Conservation (phyloP, 208 protist species). For the Wallacemonas sp. region DNA sequence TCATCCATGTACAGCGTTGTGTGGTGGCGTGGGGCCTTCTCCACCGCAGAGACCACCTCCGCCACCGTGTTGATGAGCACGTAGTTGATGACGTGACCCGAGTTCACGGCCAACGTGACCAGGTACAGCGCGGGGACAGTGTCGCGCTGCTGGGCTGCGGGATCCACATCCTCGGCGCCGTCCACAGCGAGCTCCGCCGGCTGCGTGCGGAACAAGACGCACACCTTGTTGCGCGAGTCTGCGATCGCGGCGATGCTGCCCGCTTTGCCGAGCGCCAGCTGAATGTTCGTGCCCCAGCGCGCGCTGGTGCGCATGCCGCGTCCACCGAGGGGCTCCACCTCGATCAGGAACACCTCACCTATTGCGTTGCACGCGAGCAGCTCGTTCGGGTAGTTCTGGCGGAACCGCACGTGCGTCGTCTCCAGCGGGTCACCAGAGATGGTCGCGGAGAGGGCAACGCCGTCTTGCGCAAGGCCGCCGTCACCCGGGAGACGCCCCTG, state of each 20-base stretch:
- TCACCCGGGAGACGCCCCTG: background rate
- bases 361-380: conserved; percentile 48
- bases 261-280: conserved; percentile 33
- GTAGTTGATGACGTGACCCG: conserved; percentile 57
- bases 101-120: conserved; percentile 48
- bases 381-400: conserved; percentile 40
- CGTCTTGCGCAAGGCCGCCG: conserved; percentile 3
- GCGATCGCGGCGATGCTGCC: conserved; percentile 45
- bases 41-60: conserved; percentile 40
- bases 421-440: conserved; percentile 19
- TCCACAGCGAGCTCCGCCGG: conserved; percentile 24
- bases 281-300: conserved; percentile 67
- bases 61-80: conserved; percentile 58
- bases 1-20: conserved; percentile 61
- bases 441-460: background rate
- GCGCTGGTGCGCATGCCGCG: conserved; percentile 15
- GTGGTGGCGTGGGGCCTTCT: conserved; percentile 49
- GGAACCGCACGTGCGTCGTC: conserved; percentile 56
- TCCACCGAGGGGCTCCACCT: conserved; percentile 28
- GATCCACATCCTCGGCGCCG: conserved; percentile 2
- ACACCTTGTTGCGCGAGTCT: conserved; percentile 52
- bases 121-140: conserved; percentile 51
- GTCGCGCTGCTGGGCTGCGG: background rate
- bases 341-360: conserved; percentile 62
- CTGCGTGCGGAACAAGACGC: conserved; percentile 43